These are phyloP conservation scores for Boletellus ananas DNA, from an alignment of 768 basidiomycete species.

Conservation along the genomic window DNA sequence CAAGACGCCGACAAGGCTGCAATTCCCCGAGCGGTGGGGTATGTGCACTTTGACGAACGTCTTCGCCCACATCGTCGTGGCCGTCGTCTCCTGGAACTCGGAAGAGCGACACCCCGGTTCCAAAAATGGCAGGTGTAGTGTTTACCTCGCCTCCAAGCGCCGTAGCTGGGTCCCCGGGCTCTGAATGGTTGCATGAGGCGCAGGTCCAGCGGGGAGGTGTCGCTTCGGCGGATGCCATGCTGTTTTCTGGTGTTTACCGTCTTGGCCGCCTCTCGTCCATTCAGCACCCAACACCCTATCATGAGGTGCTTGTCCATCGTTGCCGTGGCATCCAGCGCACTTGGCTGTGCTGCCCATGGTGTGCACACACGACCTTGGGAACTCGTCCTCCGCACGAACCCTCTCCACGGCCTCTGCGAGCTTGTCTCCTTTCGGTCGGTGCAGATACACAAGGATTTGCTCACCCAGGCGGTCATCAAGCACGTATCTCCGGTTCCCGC, in stretches of 20 bases:
- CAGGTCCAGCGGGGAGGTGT: too few relatives aligned
- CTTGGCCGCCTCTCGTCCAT: neutral
- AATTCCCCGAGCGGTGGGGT: constrained; percentile 45
- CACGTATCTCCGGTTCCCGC: constrained; percentile 9
- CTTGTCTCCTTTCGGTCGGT: constrained; percentile 16
- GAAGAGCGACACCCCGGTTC: constrained; percentile 4
- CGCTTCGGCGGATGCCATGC: neutral
- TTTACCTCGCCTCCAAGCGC: constrained; percentile 1
- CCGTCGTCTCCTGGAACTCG: neutral
- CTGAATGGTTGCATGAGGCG: too few relatives aligned
- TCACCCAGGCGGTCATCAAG: constrained; percentile 6
- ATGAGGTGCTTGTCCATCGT: constrained; percentile 14
- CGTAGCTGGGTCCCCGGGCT: too few relatives aligned
- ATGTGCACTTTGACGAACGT: constrained; percentile 50
- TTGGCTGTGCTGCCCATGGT: constrained; percentile 26
- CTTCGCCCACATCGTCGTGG: constrained; percentile 22
- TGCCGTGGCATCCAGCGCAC: neutral
- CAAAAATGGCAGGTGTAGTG: constrained; percentile 26
- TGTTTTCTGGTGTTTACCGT: constrained; percentile 6
- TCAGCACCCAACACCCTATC: neutral
- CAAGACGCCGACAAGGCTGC: constrained; percentile 53
- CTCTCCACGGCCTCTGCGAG: constrained; percentile 14
- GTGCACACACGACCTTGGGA: constrained; percentile 76
- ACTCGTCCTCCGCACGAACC: constrained; percentile 21
- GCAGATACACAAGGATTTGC: constrained; percentile 21